These are phyloP conservation scores for Guillardia theta DNA, from an alignment of 78 protist species.

Conservation along the genomic window DNA sequence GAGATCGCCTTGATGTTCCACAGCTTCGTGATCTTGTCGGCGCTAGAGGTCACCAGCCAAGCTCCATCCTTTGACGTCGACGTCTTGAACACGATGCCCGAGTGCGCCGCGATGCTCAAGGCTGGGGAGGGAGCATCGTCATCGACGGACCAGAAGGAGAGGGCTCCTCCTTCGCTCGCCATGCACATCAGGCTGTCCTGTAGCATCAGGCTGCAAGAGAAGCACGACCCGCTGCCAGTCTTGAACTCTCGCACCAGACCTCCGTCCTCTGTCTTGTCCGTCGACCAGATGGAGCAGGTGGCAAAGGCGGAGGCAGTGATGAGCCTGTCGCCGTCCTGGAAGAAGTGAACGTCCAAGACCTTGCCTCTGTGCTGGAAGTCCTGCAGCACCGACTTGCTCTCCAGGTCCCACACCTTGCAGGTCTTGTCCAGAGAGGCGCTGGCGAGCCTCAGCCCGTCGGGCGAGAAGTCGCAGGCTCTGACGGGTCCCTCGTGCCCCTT, in stretches of 20 bases:
- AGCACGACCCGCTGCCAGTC: constrained; percentile 19
- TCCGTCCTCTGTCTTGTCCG: not conserved
- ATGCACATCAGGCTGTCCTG: not conserved
- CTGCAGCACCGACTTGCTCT: no score
- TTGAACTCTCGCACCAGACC: not conserved
- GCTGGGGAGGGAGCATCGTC: not conserved
- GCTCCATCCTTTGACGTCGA: not conserved
- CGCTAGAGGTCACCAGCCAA: constrained; percentile 17
- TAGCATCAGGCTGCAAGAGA: not conserved
- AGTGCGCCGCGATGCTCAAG: not conserved
- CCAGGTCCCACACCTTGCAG: not conserved
- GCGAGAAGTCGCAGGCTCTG: not conserved
- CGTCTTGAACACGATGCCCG: not conserved
- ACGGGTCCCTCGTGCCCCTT: not conserved
- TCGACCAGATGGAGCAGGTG: not conserved
- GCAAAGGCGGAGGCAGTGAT: not conserved
- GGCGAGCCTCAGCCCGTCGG: not conserved
- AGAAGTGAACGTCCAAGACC: not conserved
- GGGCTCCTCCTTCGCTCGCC: not conserved
- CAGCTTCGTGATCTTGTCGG: not conserved
- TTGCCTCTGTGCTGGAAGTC: not conserved
- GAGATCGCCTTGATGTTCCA: not conserved
- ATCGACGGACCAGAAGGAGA: constrained; percentile 1
- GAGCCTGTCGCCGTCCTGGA: not conserved
- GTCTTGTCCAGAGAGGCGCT: not conserved